Evolutionary conservation across 2,329 filamentous ascomycete species (phyloP), one percentile per base, ranked within the genome.

Genomic region (Eutypella sp.): DNA sequence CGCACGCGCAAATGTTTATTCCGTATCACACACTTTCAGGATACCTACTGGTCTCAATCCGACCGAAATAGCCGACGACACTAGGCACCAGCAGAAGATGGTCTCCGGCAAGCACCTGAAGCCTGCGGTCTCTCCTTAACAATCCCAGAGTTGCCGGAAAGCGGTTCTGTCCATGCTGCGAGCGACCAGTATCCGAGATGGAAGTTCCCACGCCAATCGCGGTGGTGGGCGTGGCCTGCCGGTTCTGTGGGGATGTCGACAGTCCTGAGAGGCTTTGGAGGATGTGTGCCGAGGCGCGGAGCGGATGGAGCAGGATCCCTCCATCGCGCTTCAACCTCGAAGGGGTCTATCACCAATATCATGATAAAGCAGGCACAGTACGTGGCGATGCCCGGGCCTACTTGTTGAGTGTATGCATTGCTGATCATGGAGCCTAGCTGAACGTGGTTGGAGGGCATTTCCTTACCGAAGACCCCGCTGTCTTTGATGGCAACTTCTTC

Each of bases 401-500:
- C 25, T 29, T 29, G 25, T 29, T 8, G 25, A 13, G 7, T 7
- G 13, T 13, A 7, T 29, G 13, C 13, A 13, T 29, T 7, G 13
- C 25, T 29, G 25, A 29, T 13, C 7, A 8, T 8, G 7, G 7
- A 8, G 13, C 13, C 7, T 29, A 29, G 25, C 25, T 29, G 8
- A 29, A 29, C 25, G 25, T 29, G 8, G 13, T 29, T 29, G 52
- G 52, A 22, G 63, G 49, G 0, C 54, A 67, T 43, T 65, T 67
- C 39, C 48, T 67, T 5, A 39, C 55, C 5, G 57, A 64, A 18
- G 62, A 69, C 41, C 36, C 60, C 0, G 57, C 47, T 1, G 40
- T 40, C 1, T 69, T 68, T 42, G 68, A 70, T 48, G 62, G 65
- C 0, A 53, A 57, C 0, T 69, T 70, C 47, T 70, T 70, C 49